Evolutionary conservation across 2,329 filamentous ascomycete genomes (phyloP), one percentile per base, ranked within the genome.

Genomic region (Fusarium sp.): DNA sequence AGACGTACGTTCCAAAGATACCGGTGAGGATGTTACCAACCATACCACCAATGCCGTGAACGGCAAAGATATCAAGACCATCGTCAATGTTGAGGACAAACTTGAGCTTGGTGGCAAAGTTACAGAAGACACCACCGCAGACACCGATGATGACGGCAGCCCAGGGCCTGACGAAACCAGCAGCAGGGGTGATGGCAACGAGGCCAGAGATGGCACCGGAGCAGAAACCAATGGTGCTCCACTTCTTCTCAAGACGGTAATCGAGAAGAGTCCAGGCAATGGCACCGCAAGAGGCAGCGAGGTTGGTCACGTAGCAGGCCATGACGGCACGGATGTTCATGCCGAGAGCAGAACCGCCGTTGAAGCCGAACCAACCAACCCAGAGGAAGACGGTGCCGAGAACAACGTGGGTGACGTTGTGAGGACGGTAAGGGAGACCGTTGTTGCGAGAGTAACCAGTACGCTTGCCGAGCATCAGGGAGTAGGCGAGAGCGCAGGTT

Each of bases 321-420:
- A 98, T 96, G 82, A 97, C 88, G 63, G 95, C 93, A 69, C 95
- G 93, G 77, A 97, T 86, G 85, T 96, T 97, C 73, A 94, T 93
- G 68, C 90, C 89, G 50, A 97, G 87, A 3, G 94, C 95, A 5
- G 93, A 89, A 71, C 95, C 95, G 63, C 94, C 95, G 83, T 98
- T 98, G 90, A 98, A 98, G 58, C 95, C 95, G 81, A 98, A 96
- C 95, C 95, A 98, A 67, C 95, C 95, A 54, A 98, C 93, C 95
- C 95, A 98, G 59, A 98, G 88, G 83, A 93, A 89, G 29, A 92
- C 89, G 5, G 93, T 94, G 24, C 93, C 93, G 56, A 94, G 86
- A 57, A 94, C 90, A 73, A 94, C 91, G 76, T 93, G 87, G 67
- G 92, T 93, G 52, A 93, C 91, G 79, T 93, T 94, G 83, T 94